phyloP scores from a whole-genome alignment of 2,329 filamentous ascomycete genomes.

The Rhynchosporium graminicola region DNA sequence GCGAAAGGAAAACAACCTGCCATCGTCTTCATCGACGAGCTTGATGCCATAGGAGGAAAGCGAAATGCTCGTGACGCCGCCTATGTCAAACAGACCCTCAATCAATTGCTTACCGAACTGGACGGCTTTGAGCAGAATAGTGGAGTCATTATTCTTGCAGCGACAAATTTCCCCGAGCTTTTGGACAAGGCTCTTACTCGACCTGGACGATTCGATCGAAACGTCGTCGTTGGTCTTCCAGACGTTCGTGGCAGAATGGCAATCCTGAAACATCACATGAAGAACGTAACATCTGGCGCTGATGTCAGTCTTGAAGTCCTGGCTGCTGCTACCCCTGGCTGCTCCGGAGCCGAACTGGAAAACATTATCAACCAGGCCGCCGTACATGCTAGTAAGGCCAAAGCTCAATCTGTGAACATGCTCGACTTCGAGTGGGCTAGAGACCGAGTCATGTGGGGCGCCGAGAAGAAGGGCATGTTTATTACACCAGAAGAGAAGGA shows the following conservation, averaged over 20 bases:
- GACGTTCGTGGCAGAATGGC: conserved; percentile 92
- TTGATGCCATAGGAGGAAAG: conserved; percentile 93
- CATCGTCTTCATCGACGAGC: conserved; percentile 94
- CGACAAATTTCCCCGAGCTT: conserved; percentile 92
- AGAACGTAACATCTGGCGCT: conserved; percentile 78
- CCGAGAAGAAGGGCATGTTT: conserved; percentile 85
- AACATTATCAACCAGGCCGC: conserved; percentile 97
- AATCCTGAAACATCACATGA: conserved; percentile 91
- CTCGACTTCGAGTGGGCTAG: conserved; percentile 95
- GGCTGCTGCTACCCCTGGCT: conserved; percentile 84
- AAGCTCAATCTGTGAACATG: conserved; percentile 72
- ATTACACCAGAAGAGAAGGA: conserved; percentile 93
- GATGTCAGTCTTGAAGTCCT: conserved; percentile 84
- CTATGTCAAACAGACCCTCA: conserved; percentile 96
- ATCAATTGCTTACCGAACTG: conserved; percentile 93
- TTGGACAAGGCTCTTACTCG: conserved; percentile 93
- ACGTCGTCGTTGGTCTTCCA: conserved; percentile 83
- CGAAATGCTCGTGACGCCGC: conserved; percentile 90
- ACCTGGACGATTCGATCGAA: conserved; percentile 93
- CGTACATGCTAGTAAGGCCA: conserved; percentile 87
- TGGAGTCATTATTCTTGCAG: conserved; percentile 92
- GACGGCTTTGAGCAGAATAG: conserved; percentile 96
- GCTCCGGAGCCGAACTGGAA: conserved; percentile 93
- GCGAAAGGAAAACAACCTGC: conserved; percentile 84
- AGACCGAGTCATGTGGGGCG: conserved; percentile 96